Conservation (phyloP, 78 protist species). For the Dictyostelium brefeldianum region DNA sequence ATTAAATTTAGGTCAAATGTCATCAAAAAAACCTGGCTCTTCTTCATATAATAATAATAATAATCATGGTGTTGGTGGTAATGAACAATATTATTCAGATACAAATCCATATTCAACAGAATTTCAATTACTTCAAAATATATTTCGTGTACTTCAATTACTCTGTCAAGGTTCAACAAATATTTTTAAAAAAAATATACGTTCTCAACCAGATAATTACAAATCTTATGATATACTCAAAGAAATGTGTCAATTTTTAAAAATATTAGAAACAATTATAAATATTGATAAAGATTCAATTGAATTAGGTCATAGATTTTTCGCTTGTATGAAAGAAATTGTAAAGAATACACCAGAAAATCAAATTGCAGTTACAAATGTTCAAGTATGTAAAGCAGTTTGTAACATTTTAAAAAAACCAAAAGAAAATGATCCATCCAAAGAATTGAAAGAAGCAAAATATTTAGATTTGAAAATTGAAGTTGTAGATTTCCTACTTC, state of each 20-base stretch:
- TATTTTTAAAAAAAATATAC: constrained; percentile 46
- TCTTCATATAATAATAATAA: background rate
- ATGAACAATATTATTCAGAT: background rate
- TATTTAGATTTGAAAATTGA: constrained; percentile 70
- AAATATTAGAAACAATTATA: constrained; percentile 62
- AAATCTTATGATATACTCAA: constrained; percentile 73
- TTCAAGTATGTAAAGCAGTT: constrained; percentile 72
- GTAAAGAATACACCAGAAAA: constrained; percentile 74
- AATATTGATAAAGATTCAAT: constrained; percentile 46
- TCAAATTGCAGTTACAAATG: constrained; percentile 63
- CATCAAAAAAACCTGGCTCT: background rate
- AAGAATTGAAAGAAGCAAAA: constrained; percentile 11
- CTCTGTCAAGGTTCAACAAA: constrained; percentile 73
- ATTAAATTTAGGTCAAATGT: background rate
- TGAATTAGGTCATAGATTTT: constrained; percentile 49
- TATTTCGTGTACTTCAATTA: constrained; percentile 57
- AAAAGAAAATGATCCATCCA: background rate
- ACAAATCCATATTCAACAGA: constrained; percentile 58
- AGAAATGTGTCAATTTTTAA: constrained; percentile 76
- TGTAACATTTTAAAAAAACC: constrained; percentile 51
- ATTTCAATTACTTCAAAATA: constrained; percentile 38
- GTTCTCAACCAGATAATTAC: constrained; percentile 73
- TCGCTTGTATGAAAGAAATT: constrained; percentile 63
- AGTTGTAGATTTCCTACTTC: constrained; percentile 65
- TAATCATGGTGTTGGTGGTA: background rate